These are phyloP conservation scores for Rhodotorula sp. DNA, from an alignment of 1,284 basidiomycete genomes.

Conservation along the genomic window DNA sequence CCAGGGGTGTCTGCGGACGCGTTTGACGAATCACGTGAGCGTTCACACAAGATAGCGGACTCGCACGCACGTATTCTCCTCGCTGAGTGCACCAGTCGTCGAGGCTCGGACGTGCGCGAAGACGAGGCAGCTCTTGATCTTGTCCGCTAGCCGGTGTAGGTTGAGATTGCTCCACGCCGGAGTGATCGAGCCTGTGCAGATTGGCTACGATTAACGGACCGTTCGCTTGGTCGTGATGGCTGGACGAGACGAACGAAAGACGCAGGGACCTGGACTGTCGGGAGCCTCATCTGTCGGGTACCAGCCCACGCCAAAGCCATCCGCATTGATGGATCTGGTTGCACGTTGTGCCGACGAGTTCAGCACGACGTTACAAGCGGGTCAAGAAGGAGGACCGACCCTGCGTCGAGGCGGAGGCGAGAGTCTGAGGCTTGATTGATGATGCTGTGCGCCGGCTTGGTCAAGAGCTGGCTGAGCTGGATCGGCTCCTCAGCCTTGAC, in stretches of 20 bases:
- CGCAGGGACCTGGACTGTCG: constrained; percentile 62
- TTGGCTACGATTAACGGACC: too few relatives aligned
- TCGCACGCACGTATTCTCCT: constrained; percentile 70
- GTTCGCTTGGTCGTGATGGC: not conserved
- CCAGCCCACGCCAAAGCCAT: constrained; percentile 97
- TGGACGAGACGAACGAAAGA: constrained; percentile 73
- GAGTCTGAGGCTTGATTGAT: constrained; percentile 95
- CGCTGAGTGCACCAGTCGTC: constrained; percentile 58
- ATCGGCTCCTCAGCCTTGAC: constrained; percentile 44
- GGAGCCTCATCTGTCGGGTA: constrained; percentile 68
- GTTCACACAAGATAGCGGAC: constrained; percentile 54
- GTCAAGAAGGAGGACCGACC: constrained; percentile 35
- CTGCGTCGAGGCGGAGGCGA: constrained; percentile 63
- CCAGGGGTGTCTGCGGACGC: constrained; percentile 24
- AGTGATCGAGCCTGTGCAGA: constrained; percentile 20
- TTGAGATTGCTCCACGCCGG: constrained; percentile 90
- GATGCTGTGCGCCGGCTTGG: constrained; percentile 87
- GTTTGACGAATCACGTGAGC: not conserved
- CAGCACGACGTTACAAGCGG: too few relatives aligned
- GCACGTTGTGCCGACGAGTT: constrained; percentile 38
- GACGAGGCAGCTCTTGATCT: constrained; percentile 88
- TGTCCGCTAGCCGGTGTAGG: constrained; percentile 82
- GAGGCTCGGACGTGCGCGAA: constrained; percentile 55
- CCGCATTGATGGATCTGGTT: constrained; percentile 76
- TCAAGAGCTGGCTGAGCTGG: constrained; percentile 40